A percentile compares a stretch with the other conserved stretches of the same genome.
Conservation (phyloP, 2,329 filamentous ascomycete genomes). For the Hymenoscyphus infarciens region DNA sequence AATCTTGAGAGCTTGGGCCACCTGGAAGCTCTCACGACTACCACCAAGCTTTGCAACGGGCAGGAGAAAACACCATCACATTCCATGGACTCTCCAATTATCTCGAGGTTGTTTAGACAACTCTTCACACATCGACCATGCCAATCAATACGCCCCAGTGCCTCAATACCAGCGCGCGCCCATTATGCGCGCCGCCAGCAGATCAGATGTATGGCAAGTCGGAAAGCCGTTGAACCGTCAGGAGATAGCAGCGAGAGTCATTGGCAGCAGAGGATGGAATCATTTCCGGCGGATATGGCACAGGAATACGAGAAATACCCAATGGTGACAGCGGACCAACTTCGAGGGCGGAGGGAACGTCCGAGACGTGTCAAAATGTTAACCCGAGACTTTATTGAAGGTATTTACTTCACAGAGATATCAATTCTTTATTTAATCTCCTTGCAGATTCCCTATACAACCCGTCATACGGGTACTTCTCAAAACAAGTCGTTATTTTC, state of each 20-base stretch:
- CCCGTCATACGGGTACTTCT: constrained; percentile 92
- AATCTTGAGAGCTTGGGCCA: constrained; percentile 38
- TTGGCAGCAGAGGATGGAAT: constrained; percentile 81
- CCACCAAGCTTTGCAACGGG: constrained; percentile 22
- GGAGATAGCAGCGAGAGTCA: constrained; percentile 55
- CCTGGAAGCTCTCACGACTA: constrained; percentile 10
- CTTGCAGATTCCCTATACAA: constrained; percentile 84
- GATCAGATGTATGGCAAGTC: constrained; percentile 33
- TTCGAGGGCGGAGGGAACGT: constrained; percentile 69
- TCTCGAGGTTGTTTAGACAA: constrained; percentile 77
- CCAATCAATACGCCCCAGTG: constrained; percentile 47
- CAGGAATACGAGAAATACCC: constrained; percentile 82
- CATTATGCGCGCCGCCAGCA: constrained; percentile 40
- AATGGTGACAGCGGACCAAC: constrained; percentile 75
- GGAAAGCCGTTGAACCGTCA: constrained; percentile 18
- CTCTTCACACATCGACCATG: constrained; percentile 75
- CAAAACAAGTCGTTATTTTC: constrained; percentile 95
- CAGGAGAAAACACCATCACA: constrained; percentile 11
- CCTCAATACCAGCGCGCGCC: constrained; percentile 26
- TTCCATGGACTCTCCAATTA: constrained; percentile 75
- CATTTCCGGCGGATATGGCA: constrained; percentile 71
- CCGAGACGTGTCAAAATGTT: constrained; percentile 93
- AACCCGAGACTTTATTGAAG: constrained; percentile 95
- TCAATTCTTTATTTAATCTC: constrained; percentile 18
- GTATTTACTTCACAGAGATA: constrained; percentile 42